phyloP scores from a whole-genome alignment of 2,329 filamentous ascomycete genomes.

The Drechslera avenae region DNA sequence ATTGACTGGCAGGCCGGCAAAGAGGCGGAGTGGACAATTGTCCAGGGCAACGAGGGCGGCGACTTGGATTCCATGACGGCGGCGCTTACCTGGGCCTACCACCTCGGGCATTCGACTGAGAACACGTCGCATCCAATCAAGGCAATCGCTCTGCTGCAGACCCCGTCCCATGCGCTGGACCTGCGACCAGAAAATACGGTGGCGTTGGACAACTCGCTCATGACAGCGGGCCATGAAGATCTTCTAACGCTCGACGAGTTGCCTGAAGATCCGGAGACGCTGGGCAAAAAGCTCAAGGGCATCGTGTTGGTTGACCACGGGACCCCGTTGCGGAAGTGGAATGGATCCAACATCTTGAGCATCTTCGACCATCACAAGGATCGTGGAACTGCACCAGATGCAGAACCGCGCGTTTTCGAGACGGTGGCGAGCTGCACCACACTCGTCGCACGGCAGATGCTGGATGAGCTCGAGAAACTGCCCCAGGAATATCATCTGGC shows the following conservation, averaged over 20 bases:
- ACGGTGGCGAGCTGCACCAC: slow-evolving; percentile 54
- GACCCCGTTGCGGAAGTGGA: slow-evolving; percentile 52
- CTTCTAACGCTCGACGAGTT: slow-evolving; percentile 56
- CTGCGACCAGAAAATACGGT: slow-evolving; percentile 56
- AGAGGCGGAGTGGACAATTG: slow-evolving; percentile 53
- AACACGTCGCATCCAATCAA: slow-evolving; percentile 53
- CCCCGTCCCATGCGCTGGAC: slow-evolving; percentile 53
- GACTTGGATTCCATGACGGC: slow-evolving; percentile 54
- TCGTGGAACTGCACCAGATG: slow-evolving; percentile 49
- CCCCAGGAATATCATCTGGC: slow-evolving; percentile 55
- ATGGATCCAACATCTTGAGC: slow-evolving; percentile 50
- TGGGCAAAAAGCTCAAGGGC: slow-evolving; percentile 51
- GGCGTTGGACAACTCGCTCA: slow-evolving; percentile 52
- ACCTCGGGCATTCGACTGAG: slow-evolving; percentile 52
- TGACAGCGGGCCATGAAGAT: slow-evolving; percentile 55
- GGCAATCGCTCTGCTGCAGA: slow-evolving; percentile 55
- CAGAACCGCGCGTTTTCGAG: slow-evolving; percentile 53
- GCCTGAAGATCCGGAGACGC: slow-evolving; percentile 54
- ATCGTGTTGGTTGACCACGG: slow-evolving; percentile 55
- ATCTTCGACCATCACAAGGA: slow-evolving; percentile 57
- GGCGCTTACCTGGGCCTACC: slow-evolving; percentile 56
- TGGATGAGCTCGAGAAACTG: slow-evolving; percentile 53
- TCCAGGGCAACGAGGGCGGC: slow-evolving; percentile 55
- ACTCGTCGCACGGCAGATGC: slow-evolving; percentile 54
- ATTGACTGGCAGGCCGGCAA: slow-evolving; percentile 55